phyloP scores from a whole-genome alignment of 2,329 filamentous ascomycete species.

The Ceratocystis lukuohia region DNA sequence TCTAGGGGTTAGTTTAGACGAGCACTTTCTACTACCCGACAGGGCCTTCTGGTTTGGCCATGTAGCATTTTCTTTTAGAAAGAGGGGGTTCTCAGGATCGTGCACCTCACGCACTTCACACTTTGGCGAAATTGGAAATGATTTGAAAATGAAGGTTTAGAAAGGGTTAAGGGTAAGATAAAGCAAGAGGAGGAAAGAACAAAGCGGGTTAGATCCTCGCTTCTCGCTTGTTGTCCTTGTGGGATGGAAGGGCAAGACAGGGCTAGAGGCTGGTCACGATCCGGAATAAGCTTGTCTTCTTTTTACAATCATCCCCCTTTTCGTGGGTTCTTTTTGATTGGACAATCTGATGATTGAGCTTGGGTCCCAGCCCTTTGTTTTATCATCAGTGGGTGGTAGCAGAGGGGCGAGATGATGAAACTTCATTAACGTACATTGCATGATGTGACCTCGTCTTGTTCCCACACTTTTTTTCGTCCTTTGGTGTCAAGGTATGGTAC shows the following conservation, averaged over 20 bases:
- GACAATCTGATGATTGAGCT: background rate
- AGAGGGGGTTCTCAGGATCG: background rate
- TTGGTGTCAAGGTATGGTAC: too few relatives aligned
- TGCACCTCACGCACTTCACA: background rate
- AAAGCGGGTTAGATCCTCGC: background rate
- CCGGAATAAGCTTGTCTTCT: background rate
- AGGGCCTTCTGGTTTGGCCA: background rate
- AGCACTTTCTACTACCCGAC: too few relatives aligned
- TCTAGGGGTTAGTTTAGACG: background rate
- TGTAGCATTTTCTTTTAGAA: background rate
- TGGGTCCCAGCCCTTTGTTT: background rate
- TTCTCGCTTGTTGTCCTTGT: background rate
- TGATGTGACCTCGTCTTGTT: background rate
- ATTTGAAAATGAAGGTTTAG: background rate
- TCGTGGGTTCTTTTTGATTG: background rate
- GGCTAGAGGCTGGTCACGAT: background rate
- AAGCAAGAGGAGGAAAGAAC: background rate
- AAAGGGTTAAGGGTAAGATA: background rate
- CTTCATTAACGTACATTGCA: background rate
- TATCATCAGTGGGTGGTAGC: background rate
- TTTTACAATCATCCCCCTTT: background rate
- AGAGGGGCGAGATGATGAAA: background rate
- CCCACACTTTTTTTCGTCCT: too few relatives aligned
- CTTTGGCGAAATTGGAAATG: constrained; percentile 8
- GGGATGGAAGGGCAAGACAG: background rate